These are phyloP conservation scores for Sphaerulina vaccinii DNA, from an alignment of 2,329 filamentous ascomycete genomes.

Conservation along the genomic window DNA sequence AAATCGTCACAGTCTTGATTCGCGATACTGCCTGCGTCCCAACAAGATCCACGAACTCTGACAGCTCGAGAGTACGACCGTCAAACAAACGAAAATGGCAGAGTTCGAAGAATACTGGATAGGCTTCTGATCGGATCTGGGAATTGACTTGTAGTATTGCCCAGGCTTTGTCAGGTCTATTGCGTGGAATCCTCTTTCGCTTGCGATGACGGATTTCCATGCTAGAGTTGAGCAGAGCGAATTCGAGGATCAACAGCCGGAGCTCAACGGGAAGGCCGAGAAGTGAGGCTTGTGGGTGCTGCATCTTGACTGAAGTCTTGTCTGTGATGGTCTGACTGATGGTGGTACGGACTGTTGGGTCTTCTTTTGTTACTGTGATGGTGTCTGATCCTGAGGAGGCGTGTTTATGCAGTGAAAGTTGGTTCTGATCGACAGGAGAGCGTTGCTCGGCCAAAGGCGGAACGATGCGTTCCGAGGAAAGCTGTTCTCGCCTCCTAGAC, in stretches of 20 bases:
- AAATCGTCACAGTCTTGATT: background rate
- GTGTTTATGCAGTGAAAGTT: too few species aligned
- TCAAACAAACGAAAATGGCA: background rate
- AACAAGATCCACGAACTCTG: background rate
- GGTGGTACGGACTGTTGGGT: too few species aligned
- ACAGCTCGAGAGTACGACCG: background rate
- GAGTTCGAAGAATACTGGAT: background rate
- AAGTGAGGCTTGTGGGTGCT: constrained; percentile 3
- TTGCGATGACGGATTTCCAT: constrained; percentile 1
- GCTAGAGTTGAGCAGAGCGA: background rate
- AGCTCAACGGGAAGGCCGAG: constrained; percentile 4
- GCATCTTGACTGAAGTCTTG: background rate
- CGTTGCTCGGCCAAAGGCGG: too few species aligned
- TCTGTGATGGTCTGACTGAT: too few species aligned
- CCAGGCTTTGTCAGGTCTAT: background rate
- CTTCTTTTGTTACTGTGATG: too few species aligned
- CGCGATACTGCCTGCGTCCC: background rate
- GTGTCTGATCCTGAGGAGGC: too few species aligned
- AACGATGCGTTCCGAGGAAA: too few species aligned
- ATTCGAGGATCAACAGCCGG: constrained; percentile 2
- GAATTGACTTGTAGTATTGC: background rate
- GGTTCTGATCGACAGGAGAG: too few species aligned
- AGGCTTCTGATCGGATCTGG: background rate
- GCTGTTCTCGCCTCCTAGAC: too few species aligned
- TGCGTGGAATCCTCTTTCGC: background rate